Evolutionary conservation across 441 rosid species (phyloP).

Genomic region (Corymbia citriodora): DNA sequence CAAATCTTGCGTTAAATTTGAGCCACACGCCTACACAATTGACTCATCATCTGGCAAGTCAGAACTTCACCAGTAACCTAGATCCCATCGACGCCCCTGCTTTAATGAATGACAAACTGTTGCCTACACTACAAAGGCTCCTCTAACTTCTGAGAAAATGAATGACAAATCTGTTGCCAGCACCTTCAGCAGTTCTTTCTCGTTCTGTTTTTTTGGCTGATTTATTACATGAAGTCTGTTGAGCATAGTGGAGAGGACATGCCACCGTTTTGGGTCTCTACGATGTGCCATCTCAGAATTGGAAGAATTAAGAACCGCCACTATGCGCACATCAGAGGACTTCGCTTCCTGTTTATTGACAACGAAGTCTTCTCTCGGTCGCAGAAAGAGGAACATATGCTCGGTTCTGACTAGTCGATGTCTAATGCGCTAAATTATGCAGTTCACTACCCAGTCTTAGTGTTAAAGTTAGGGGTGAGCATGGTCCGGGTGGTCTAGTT

Average conservation of each 20-base stretch:
- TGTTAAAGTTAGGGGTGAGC: neutral
- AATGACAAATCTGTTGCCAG: neutral
- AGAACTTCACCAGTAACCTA: neutral
- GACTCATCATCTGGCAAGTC: neutral
- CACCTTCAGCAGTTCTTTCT: neutral
- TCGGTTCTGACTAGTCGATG: neutral
- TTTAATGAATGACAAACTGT: neutral
- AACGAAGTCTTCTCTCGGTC: neutral
- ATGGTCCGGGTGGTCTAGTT: neutral
- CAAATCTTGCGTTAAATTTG: neutral
- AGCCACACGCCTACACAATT: neutral
- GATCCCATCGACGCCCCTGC: neutral
- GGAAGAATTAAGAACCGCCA: neutral
- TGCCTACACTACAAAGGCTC: neutral
- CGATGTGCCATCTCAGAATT: neutral
- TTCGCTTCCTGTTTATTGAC: neutral
- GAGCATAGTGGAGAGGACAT: neutral
- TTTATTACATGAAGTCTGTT: neutral
- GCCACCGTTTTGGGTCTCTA: neutral
- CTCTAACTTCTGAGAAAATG: neutral
- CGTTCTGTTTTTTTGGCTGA: neutral
- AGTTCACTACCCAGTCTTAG: neutral
- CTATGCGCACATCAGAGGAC: neutral
- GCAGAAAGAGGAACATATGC: neutral
- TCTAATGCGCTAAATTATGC: neutral